Conservation (phyloP, 2,329 filamentous ascomycete genomes). For the Sphaerulina populicola region DNA sequence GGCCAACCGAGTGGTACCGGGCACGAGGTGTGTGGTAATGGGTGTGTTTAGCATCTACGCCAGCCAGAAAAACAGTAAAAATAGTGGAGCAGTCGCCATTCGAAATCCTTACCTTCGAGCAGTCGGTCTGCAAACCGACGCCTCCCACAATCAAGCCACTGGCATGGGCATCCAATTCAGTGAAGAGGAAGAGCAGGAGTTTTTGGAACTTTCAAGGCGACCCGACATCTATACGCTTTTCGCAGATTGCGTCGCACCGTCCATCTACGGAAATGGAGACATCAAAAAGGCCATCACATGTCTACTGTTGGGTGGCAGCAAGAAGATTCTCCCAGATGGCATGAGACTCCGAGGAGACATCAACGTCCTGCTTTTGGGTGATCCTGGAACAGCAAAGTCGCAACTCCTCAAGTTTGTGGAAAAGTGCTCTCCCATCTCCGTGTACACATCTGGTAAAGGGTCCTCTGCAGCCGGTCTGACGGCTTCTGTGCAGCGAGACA, state of each 20-base stretch:
- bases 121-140: slow-evolving; percentile 82
- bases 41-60: slow-evolving; percentile 98
- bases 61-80: slow-evolving; percentile 70
- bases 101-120: slow-evolving; percentile 89
- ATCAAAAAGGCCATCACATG: slow-evolving; percentile 98
- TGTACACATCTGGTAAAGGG: slow-evolving; percentile 97
- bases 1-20: slow-evolving; percentile 90
- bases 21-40: slow-evolving; percentile 88
- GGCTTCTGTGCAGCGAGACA: slow-evolving; percentile 89
- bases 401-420: slow-evolving; percentile 96
- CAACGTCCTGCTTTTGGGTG: slow-evolving; percentile 91
- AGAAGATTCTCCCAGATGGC: slow-evolving; percentile 93
- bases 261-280: slow-evolving; percentile 90
- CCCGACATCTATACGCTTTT: slow-evolving; percentile 90
- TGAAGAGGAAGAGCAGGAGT: slow-evolving; percentile 96
- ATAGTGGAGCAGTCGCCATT: slow-evolving; percentile 79
- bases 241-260: slow-evolving; percentile 86
- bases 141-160: slow-evolving; percentile 82
- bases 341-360: slow-evolving; percentile 98
- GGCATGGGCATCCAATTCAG: slow-evolving; percentile 62
- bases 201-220: slow-evolving; percentile 77
- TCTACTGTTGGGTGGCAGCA: slow-evolving; percentile 84
- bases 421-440: slow-evolving; percentile 89
- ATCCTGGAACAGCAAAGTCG: slow-evolving; percentile 96
- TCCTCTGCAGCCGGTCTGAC: slow-evolving; percentile 96